A percentile compares a stretch with the other conserved stretches of the same genome.
phyloP scores from a whole-genome alignment of 2,329 filamentous ascomycete genomes.

The Botrytis squamosa region DNA sequence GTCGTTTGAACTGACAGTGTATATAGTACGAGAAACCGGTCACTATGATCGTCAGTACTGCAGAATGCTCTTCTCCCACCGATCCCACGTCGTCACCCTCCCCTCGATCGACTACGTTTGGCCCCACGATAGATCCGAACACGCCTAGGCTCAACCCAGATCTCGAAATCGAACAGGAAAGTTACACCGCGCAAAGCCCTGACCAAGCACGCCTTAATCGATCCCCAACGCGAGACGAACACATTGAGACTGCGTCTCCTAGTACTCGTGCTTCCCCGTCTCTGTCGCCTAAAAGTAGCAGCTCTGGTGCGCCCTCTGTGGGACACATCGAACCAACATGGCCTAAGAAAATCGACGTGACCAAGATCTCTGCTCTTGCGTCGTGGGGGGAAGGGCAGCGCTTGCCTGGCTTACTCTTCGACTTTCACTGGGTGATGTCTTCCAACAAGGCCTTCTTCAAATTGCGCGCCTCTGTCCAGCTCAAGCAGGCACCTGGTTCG shows the following conservation, averaged over 20 bases:
- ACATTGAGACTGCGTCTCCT: background rate
- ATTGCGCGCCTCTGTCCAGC: slow-evolving; percentile 10
- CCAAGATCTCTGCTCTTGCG: slow-evolving; percentile 12
- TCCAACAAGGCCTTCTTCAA: slow-evolving; percentile 13
- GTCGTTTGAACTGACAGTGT: background rate
- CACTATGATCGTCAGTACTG: background rate
- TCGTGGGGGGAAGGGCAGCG: slow-evolving; percentile 12
- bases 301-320: slow-evolving; percentile 7
- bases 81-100: slow-evolving; percentile 7
- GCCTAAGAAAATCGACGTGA: slow-evolving; percentile 12
- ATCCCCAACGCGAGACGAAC: background rate
- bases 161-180: background rate
- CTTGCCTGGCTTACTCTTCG: slow-evolving; percentile 12
- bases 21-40: slow-evolving; percentile 7
- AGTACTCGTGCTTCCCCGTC: slow-evolving; percentile 11
- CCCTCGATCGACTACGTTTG: slow-evolving; percentile 8
- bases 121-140: background rate
- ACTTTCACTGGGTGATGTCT: slow-evolving; percentile 17
- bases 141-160: slow-evolving; percentile 2
- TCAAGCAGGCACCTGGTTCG: slow-evolving; percentile 8
- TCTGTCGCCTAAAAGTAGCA: slow-evolving; percentile 10
- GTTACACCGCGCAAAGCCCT: background rate
- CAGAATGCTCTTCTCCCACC: slow-evolving; percentile 10
- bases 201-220: slow-evolving; percentile 8
- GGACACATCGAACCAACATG: slow-evolving; percentile 10